Percentiles rank a stretch among this genome's conserved stretches.
Conservation (phyloP, 805 yeast species). For the Metschnikowia similis region DNA sequence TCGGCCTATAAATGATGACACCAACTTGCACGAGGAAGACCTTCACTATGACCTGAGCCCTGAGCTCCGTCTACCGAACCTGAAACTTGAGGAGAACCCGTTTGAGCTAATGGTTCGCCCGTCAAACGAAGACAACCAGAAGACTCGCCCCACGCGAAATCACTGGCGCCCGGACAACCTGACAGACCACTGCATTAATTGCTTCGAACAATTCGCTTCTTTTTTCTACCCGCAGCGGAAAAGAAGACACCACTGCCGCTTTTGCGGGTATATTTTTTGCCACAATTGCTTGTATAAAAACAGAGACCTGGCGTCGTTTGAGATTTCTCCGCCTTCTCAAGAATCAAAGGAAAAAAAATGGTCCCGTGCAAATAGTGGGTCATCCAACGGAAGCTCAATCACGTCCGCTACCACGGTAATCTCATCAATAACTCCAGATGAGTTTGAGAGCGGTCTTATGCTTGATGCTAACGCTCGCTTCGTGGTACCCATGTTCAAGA, state of each 20-base stretch:
- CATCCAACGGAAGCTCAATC: conserved; percentile 7
- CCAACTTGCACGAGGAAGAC: conserved; percentile 10
- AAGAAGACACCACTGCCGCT: conserved; percentile 18
- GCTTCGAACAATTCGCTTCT: conserved; percentile 32
- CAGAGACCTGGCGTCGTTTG: conserved; percentile 10
- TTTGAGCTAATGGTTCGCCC: conserved; percentile 9
- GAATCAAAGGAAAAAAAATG: background rate
- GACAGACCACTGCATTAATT: conserved; percentile 40
- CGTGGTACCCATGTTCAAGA: conserved; percentile 32
- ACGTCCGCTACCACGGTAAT: background rate
- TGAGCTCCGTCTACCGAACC: conserved; percentile 7
- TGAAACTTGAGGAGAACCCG: conserved; percentile 11
- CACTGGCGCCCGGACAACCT: conserved; percentile 50
- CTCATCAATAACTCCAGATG: conserved; percentile 7
- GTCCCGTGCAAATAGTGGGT: conserved; percentile 9
- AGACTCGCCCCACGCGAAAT: conserved; percentile 43
- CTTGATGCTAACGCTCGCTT: conserved; percentile 25
- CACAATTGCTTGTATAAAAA: conserved; percentile 23
- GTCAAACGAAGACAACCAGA: background rate
- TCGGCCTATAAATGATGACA: conserved; percentile 30
- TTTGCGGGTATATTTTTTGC: conserved; percentile 16
- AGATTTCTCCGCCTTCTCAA: conserved; percentile 7
- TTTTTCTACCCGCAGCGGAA: conserved; percentile 24
- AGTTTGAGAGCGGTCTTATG: conserved; percentile 10
- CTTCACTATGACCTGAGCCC: conserved; percentile 11